Base-by-base conservation (phyloP, 2,329 filamentous ascomycete genomes). In the Daldinia eschscholtzii region DNA sequence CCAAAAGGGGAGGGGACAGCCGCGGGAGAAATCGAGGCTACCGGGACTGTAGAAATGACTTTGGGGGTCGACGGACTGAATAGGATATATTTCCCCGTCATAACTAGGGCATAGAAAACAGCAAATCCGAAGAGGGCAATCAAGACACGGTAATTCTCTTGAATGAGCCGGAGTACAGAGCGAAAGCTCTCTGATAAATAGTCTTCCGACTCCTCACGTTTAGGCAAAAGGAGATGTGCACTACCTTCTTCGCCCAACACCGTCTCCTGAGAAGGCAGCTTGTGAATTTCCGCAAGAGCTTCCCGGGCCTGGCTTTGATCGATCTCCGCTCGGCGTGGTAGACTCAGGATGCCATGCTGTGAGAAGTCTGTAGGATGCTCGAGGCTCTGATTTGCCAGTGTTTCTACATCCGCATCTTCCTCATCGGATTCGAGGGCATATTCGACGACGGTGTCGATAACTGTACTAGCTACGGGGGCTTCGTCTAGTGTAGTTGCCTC, bases 361-460 rank as follows among this genome's bases (percentile, higher is more conserved):
- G 76, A 76, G 46, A 79, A 70, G 64, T 74, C 75, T 20, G 77
- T 79, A 18, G 77, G 78, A 28, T 74, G 75, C 70, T 79, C 76
- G 12, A 79, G 73, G 58, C 77, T 79, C 63, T 72, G 76, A 39
- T 77, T 76, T 23, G 73, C 71, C 53, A 75, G 68, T 30, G 73
- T 70, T 50, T 77, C 75, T 18, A 76, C 61, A 35, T 76, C 75
- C 3, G 53, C 70, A 44, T 73, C 73, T 28, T 75, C 72, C 10
- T 74, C 67, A 9, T 72, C 65, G 6, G 60, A 52, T 18, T 65
- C 71, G 15, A 63, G 56, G 28, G 58, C 39, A 26, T 68, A 70
- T 13, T 73, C 70, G 28, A 73, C 68, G 42, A 73, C 13, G 15
- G 72, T 72, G 48, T 63, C 56, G 48, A 68, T 69, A 15, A 64